Evolutionary conservation across 352 stramenopile genomes (phyloP).

Genomic region (Phytophthora fragariaefolia): DNA sequence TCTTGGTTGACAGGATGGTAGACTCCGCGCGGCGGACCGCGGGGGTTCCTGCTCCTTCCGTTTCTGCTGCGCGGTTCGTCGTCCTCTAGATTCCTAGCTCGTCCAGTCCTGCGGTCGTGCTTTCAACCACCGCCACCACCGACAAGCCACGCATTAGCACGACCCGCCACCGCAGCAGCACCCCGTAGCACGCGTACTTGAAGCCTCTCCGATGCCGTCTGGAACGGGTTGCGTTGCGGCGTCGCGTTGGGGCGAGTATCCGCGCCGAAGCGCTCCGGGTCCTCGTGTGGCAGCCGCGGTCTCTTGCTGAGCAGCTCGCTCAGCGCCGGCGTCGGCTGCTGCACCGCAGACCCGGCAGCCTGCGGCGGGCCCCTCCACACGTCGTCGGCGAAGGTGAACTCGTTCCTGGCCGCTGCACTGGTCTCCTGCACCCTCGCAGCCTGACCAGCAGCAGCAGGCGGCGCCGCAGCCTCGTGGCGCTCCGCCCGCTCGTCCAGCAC

Average conservation of each 20-base stretch:
- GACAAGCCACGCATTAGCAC: neutral
- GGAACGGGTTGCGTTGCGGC: slow-evolving; percentile 62
- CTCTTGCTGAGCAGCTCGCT: slow-evolving; percentile 52
- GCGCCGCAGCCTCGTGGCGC: slow-evolving; percentile 1
- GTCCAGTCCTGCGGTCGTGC: slow-evolving; percentile 55
- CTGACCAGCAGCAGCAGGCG: neutral
- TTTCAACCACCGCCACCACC: slow-evolving; percentile 7
- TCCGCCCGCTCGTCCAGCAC: slow-evolving; percentile 19
- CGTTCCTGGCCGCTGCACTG: slow-evolving; percentile 4
- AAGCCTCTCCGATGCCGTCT: slow-evolving; percentile 73
- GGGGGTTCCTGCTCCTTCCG: slow-evolving; percentile 29
- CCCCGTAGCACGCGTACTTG: slow-evolving; percentile 38
- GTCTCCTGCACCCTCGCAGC: slow-evolving; percentile 1
- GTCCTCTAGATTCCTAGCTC: slow-evolving; percentile 45
- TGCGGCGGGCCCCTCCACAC: slow-evolving; percentile 23
- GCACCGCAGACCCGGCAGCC: slow-evolving; percentile 13
- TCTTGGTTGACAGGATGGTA: slow-evolving; percentile 86
- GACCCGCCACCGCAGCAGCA: no score
- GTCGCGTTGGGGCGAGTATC: slow-evolving; percentile 14
- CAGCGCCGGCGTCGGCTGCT: slow-evolving; percentile 21
- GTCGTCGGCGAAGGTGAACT: slow-evolving; percentile 23
- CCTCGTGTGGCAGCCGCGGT: slow-evolving; percentile 28
- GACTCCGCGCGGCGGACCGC: slow-evolving; percentile 43
- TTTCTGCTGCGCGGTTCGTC: slow-evolving; percentile 33
- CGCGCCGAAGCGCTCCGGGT: slow-evolving; percentile 28